Evolutionary conservation across 1,284 basidiomycete species (phyloP).

Genomic region (Pseudozyma sp.): DNA sequence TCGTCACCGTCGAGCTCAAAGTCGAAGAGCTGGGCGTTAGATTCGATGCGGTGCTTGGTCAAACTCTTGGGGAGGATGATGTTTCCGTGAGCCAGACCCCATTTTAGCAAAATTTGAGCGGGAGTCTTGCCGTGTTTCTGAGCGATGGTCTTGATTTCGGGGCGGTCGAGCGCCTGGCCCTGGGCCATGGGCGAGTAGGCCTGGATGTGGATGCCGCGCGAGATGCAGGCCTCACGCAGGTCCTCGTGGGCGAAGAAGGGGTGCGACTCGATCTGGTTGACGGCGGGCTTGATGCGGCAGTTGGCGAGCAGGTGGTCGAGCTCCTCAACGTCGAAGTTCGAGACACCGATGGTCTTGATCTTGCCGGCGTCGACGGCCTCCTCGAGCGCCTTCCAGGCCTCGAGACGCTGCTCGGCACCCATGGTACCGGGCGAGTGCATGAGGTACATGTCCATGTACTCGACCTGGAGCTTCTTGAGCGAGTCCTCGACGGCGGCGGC

Average conservation of each 20-base stretch:
- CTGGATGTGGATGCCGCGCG: constrained; percentile 66
- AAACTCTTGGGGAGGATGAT: constrained; percentile 66
- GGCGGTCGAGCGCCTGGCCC: constrained; percentile 64
- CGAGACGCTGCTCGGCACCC: constrained; percentile 59
- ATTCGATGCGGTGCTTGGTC: constrained; percentile 65
- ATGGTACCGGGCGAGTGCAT: constrained; percentile 67
- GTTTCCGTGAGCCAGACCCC: constrained; percentile 63
- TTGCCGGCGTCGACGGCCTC: constrained; percentile 66
- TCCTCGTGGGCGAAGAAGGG: constrained; percentile 68
- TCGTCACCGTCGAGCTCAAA: constrained; percentile 65
- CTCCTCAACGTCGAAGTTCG: constrained; percentile 67
- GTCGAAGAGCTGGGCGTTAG: constrained; percentile 65
- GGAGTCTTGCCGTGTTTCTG: constrained; percentile 67
- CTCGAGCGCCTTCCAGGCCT: constrained; percentile 67
- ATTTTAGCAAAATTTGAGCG: constrained; percentile 61
- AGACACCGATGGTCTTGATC: constrained; percentile 67
- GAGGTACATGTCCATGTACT: constrained; percentile 67
- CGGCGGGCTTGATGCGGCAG: constrained; percentile 66
- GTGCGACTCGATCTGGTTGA: constrained; percentile 68
- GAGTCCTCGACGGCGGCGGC: constrained; percentile 66
- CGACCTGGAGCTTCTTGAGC: constrained; percentile 66
- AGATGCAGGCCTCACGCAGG: constrained; percentile 63
- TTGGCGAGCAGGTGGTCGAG: constrained; percentile 64
- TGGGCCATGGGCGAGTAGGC: constrained; percentile 68
- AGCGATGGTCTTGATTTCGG: constrained; percentile 66